phyloP scores from a whole-genome alignment of 495 filamentous ascomycete species.

The Penicillium psychrofluorescens region DNA sequence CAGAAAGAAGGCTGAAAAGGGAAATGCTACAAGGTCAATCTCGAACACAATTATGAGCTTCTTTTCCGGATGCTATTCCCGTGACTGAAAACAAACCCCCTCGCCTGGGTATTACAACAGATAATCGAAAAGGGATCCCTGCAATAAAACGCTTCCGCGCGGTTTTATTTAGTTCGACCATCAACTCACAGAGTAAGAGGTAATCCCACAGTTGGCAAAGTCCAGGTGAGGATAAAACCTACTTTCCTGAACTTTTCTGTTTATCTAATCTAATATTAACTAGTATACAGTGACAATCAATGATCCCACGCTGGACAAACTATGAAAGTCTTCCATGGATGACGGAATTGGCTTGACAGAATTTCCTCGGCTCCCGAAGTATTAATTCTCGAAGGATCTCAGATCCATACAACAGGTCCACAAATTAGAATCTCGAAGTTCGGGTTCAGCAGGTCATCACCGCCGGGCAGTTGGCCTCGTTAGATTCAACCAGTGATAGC shows the following conservation, averaged over 20 bases:
- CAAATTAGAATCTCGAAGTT: too few relatives aligned
- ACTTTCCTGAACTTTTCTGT: neutral
- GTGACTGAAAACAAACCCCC: neutral
- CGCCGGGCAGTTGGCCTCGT: too few relatives aligned
- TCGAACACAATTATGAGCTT: neutral
- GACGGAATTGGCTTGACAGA: too few relatives aligned
- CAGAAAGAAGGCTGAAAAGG: neutral
- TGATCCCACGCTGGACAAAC: too few relatives aligned
- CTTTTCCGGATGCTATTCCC: neutral
- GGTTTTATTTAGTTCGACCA: neutral
- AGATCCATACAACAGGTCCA: too few relatives aligned
- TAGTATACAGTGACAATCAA: neutral
- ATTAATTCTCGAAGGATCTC: too few relatives aligned
- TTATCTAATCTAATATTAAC: neutral
- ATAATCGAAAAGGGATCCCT: neutral
- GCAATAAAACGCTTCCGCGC: neutral
- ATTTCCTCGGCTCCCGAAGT: too few relatives aligned
- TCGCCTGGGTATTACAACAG: neutral
- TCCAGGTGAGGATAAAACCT: neutral
- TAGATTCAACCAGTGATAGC: too few relatives aligned
- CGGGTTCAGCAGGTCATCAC: too few relatives aligned
- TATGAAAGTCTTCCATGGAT: too few relatives aligned
- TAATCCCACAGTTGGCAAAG: neutral
- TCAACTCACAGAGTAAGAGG: neutral
- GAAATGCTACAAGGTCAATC: neutral